Conservation (phyloP, 2,329 filamentous ascomycete species). For the Trichothecium roseum region DNA sequence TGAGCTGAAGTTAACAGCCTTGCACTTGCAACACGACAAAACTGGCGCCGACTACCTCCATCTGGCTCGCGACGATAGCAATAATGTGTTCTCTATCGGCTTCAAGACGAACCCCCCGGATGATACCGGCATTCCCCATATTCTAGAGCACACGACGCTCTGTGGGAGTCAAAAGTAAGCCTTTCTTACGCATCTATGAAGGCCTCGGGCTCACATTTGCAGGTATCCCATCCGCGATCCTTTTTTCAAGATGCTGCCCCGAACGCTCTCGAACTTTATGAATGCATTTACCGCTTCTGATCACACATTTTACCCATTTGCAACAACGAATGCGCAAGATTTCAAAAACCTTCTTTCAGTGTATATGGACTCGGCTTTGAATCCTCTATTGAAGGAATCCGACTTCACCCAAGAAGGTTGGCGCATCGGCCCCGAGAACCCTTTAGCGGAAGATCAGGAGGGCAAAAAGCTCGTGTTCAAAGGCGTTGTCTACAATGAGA, state of each 20-base stretch:
- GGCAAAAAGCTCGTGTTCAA: constrained; percentile 80
- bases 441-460: constrained; percentile 44
- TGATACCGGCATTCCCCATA: constrained; percentile 92
- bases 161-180: constrained; percentile 85
- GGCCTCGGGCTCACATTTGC: constrained; percentile 14
- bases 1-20: constrained; percentile 82
- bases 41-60: constrained; percentile 95
- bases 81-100: constrained; percentile 98
- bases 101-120: constrained; percentile 99
- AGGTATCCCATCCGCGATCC: constrained; percentile 96
- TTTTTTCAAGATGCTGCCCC: constrained; percentile 99
- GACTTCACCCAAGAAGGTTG: constrained; percentile 97
- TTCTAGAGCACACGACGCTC: constrained; percentile 92
- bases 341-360: constrained; percentile 95
- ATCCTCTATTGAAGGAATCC: constrained; percentile 77
- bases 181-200: constrained; percentile 1
- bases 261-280: constrained; percentile 99
- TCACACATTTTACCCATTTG: constrained; percentile 96
- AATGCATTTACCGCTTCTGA: constrained; percentile 96
- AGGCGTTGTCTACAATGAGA: constrained; percentile 97
- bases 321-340: constrained; percentile 90
- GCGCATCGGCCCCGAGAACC: constrained; percentile 90
- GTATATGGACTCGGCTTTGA: constrained; percentile 88
- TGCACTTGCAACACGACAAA: constrained; percentile 87
- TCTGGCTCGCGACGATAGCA: constrained; percentile 87